Conservation (phyloP, 345 rosid genomes). For the Salix udensis region DNA sequence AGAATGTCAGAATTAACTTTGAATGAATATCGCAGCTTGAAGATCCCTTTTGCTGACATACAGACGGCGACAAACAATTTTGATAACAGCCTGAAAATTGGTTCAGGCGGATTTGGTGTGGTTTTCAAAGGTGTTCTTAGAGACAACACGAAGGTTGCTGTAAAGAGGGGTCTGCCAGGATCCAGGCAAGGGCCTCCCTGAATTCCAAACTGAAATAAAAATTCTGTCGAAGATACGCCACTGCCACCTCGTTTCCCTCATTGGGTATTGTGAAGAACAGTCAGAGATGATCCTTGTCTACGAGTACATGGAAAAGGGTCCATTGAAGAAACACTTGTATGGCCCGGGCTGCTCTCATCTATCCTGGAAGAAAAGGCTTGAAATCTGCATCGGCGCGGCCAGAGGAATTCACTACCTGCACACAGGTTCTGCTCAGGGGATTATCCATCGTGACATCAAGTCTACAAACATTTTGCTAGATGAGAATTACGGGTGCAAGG, state of each 20-base stretch:
- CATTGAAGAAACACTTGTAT: slow-evolving; percentile 76
- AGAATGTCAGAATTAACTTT: slow-evolving; percentile 69
- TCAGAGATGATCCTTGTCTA: slow-evolving; percentile 91
- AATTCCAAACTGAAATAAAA: slow-evolving; percentile 83
- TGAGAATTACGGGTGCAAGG: slow-evolving; percentile 58
- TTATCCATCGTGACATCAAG: slow-evolving; percentile 94
- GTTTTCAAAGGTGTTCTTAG: slow-evolving; percentile 78
- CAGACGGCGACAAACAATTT: slow-evolving; percentile 72
- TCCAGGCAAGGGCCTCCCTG: slow-evolving; percentile 97
- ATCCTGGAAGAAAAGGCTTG: slow-evolving; percentile 92
- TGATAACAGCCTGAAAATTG: slow-evolving; percentile 60
- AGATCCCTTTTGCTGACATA: slow-evolving; percentile 71
- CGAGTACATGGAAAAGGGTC: slow-evolving; percentile 94
- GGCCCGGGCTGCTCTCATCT: slow-evolving; percentile 56
- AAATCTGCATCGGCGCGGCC: slow-evolving; percentile 86
- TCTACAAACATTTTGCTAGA: slow-evolving; percentile 88
- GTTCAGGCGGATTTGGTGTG: slow-evolving; percentile 95
- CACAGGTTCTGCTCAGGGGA: slow-evolving; percentile 89
- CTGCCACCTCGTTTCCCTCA: slow-evolving; percentile 86
- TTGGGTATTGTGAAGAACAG: slow-evolving; percentile 91
- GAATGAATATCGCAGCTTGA: slow-evolving; percentile 54
- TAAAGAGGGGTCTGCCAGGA: slow-evolving; percentile 85
- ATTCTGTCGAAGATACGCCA: slow-evolving; percentile 82
- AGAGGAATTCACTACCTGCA: slow-evolving; percentile 95
- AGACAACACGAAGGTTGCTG: slow-evolving; percentile 76